Percentiles rank a stretch among this genome's conserved stretches.
These are phyloP conservation scores for Gaertneriomyces sp. DNA, from an alignment of 192 early-diverging fungal genomes.

Conservation along the genomic window DNA sequence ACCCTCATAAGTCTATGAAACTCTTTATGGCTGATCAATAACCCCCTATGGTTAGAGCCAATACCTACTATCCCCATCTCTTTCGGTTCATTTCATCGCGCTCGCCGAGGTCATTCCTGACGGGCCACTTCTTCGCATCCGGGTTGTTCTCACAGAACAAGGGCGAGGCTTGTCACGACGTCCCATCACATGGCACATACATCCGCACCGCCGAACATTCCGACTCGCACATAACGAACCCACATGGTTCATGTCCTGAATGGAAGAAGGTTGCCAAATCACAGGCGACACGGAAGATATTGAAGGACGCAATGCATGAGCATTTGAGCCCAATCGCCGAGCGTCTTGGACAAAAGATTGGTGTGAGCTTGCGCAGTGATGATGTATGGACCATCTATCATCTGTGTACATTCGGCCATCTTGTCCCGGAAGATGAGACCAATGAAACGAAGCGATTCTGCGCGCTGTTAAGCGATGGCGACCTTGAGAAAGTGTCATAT, in stretches of 20 bases:
- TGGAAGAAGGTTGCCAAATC: not conserved
- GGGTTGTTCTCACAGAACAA: not conserved
- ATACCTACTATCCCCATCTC: constrained; percentile 1
- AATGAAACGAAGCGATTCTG: too few species aligned
- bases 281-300: too few species aligned
- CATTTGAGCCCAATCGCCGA: too few species aligned
- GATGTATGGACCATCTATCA: too few species aligned
- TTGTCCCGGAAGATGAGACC: too few species aligned
- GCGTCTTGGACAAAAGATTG: too few species aligned
- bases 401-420: too few species aligned
- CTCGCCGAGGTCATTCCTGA: not conserved
- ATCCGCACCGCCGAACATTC: not conserved
- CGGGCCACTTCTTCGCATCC: not conserved
- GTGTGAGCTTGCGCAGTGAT: too few species aligned
- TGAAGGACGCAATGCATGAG: too few species aligned
- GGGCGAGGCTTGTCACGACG: not conserved
- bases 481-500: not conserved
- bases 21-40: not conserved
- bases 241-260: constrained; percentile 1
- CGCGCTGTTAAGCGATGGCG: too few species aligned
- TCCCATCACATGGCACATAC: not conserved
- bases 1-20: too few species aligned
- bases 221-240: not conserved
- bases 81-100: not conserved
- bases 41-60: not conserved